Conservation (phyloP, 1,284 basidiomycete genomes). For the Gymnopus androsaceus region DNA sequence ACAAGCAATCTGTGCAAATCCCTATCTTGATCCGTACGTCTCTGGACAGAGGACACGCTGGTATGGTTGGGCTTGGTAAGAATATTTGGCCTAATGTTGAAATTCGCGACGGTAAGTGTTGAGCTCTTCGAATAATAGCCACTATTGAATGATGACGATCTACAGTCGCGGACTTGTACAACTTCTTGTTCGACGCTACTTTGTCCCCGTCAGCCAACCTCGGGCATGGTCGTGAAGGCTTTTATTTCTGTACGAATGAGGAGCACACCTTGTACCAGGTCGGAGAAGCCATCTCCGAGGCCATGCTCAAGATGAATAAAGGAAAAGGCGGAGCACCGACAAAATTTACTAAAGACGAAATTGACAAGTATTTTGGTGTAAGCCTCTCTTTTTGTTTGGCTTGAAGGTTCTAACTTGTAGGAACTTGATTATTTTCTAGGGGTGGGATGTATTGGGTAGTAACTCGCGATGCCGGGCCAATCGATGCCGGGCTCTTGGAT, state of each 20-base stretch:
- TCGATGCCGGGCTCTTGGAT: constrained; percentile 42
- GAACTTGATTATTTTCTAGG: no score
- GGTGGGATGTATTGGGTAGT: constrained; percentile 40
- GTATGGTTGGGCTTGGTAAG: constrained; percentile 46
- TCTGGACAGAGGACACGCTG: constrained; percentile 41
- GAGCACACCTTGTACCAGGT: constrained; percentile 25
- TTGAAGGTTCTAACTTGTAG: no score
- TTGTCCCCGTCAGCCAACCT: constrained; percentile 16
- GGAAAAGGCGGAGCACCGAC: constrained; percentile 31
- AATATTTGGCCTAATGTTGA: constrained; percentile 51
- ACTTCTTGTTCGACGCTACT: constrained; percentile 42
- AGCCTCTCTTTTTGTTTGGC: neutral
- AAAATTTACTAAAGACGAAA: constrained; percentile 35
- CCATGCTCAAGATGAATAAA: constrained; percentile 33
- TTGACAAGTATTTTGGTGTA: constrained; percentile 29
- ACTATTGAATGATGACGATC: constrained; percentile 1
- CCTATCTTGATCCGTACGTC: constrained; percentile 38
- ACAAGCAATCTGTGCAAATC: constrained; percentile 44
- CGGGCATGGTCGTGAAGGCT: constrained; percentile 31
- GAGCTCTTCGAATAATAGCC: neutral
- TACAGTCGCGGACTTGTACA: constrained; percentile 43
- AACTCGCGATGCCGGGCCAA: constrained; percentile 45
- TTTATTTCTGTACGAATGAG: constrained; percentile 30
- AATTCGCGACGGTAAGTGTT: constrained; percentile 42
- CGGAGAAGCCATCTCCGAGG: constrained; percentile 33